Evolutionary conservation across 345 rosid species (phyloP), one percentile per base, ranked within the genome.

Genomic region (Euphorbia lathyris): DNA sequence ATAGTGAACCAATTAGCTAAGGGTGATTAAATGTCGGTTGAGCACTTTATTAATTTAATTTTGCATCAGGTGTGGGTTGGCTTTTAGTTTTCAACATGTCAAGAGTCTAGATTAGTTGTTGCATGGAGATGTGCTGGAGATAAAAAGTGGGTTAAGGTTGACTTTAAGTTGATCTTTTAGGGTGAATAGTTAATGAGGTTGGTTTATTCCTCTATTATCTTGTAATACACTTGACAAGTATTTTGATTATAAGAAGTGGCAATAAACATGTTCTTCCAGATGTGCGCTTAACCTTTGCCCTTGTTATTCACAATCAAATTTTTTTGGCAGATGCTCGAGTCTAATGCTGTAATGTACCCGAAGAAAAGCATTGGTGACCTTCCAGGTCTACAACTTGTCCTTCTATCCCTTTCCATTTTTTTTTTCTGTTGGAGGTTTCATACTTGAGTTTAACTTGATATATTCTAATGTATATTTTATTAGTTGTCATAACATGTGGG

Each of bases 301-400:
- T 14, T 55, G 16, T 23, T 30, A 51, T 12, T 13, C 58, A 20
- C 57, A 55, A 23, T 53, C 43, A 25, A 68, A 53, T 4, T 70
- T 53, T n/a, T 43, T 29, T 72, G 73, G 45, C 83, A 95, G 99
- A 87, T 95, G 88, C 68, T 64, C 32, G 69, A 73, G 64, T 75
- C 76, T 0, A 80, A 82, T 51, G 70, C 81, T 22, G 53, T 87
- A 23, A 66, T 95, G 72, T 80, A 84, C 75, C 83, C 86, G 9
- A 71, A 77, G 74, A 95, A 85, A 85, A 81, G 61, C 80, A 73
- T 92, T 58, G 99, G 98, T 30, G 56, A 78, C 25, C 77, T 95
- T 76, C 94, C 94, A 84, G 98, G 97, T 92, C 62, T 48, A 89
- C 76, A 66, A 32, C 57, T 9, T 72, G 59, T 11, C 27, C 72